A percentile compares a stretch with the other conserved stretches of the same genome.
Conservation (phyloP, 2,329 filamentous ascomycete species). For the Cryoendolithus antarcticus region DNA sequence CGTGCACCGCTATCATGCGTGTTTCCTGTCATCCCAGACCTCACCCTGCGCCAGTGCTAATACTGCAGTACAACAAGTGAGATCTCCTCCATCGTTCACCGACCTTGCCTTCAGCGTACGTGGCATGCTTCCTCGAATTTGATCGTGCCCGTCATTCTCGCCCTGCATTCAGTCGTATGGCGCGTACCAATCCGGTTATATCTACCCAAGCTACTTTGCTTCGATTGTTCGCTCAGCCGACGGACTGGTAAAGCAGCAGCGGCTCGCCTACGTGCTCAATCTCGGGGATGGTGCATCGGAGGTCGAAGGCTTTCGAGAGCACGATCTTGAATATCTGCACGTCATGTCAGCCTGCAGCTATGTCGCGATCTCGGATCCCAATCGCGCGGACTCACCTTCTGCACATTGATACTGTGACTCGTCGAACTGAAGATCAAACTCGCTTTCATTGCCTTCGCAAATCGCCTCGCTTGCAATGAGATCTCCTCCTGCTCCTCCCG, state of each 20-base stretch:
- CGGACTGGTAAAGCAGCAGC: constrained; percentile 63
- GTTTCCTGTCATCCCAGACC: no score
- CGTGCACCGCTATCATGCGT: no score
- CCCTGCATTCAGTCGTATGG: no score
- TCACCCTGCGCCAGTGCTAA: no score
- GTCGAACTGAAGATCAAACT: constrained; percentile 97
- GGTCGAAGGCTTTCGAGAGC: constrained; percentile 92
- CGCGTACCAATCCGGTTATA: no score
- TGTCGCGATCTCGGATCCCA: no score
- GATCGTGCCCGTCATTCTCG: no score
- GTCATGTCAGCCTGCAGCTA: neutral
- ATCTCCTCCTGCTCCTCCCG: constrained; percentile 97
- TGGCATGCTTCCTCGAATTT: no score
- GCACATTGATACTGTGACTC: constrained; percentile 98
- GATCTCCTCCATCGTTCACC: no score
- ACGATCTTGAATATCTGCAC: constrained; percentile 97
- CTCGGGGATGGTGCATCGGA: constrained; percentile 97
- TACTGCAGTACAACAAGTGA: no score
- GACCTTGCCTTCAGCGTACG: no score
- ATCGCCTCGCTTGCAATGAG: constrained; percentile 88
- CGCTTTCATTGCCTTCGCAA: constrained; percentile 96
- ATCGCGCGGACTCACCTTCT: constrained; percentile 91
- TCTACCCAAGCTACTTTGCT: no score
- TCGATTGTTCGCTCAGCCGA: constrained; percentile 18
- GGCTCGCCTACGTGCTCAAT: constrained; percentile 98